Evolutionary conservation across 176 grass and related monocot species (phyloP).

Genomic region (Raddia guianensis): DNA sequence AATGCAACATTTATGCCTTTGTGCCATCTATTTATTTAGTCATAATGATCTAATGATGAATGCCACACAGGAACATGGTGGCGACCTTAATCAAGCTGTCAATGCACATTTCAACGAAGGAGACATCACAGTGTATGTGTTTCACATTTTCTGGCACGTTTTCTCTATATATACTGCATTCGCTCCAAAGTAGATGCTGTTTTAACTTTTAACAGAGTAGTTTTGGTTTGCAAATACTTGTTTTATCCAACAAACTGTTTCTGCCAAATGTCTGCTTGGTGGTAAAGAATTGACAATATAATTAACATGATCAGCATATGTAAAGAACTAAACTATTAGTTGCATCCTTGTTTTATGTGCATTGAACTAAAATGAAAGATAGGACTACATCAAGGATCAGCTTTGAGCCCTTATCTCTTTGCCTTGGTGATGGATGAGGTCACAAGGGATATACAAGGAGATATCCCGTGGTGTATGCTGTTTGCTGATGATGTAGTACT

Average conservation of each 20-base stretch:
- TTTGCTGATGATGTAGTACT: no score
- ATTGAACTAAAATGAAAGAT: constrained; percentile 3
- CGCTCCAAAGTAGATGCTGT: background rate
- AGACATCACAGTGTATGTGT: constrained; percentile 57
- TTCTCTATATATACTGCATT: constrained; percentile 9
- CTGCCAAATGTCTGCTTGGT: background rate
- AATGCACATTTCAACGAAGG: constrained; percentile 88
- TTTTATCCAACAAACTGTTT: background rate
- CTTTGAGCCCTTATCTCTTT: no score
- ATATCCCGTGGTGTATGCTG: no score
- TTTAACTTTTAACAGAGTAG: background rate
- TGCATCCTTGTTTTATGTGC: background rate
- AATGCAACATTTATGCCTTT: constrained; percentile 31
- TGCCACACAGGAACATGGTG: constrained; percentile 69
- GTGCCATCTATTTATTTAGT: constrained; percentile 22
- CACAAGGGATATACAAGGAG: no score
- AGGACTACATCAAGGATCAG: no score
- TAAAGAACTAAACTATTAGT: background rate
- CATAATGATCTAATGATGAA: constrained; percentile 35
- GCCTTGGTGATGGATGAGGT: no score
- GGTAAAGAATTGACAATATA: background rate
- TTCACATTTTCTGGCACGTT: constrained; percentile 11
- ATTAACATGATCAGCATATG: background rate
- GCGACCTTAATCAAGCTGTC: constrained; percentile 89
- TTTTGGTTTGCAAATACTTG: background rate